Base-by-base conservation (phyloP, 2,329 filamentous ascomycete genomes). In the Aspergillus ochraceus region DNA sequence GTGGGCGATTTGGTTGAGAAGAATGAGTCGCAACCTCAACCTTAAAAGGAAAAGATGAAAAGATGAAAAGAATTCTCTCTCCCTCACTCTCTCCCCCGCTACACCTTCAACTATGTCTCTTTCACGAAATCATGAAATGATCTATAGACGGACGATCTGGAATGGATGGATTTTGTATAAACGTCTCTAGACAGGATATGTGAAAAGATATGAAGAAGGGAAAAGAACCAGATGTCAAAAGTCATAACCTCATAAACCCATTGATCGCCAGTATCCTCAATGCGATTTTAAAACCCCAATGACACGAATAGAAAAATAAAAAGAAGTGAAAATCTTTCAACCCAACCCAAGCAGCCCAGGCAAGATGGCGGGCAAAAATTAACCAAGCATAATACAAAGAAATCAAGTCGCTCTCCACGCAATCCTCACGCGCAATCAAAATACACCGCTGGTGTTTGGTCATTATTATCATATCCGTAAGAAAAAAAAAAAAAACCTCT, bases 1-100 rank as follows among this genome's bases (percentile, higher is more conserved):
- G 92, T 97, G 0, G 90, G 88, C 2, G 80, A 83, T 68, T 69
- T 83, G 68, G 80, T 83, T 22, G 80, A 83, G 71, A 76, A 74
- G 68, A 81, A 80, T 70, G 79, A 81, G 68, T 66, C 67, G 58
- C 67, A 69, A 60, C 39, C 57, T 56, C 39, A 32, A 49, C 46
- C 6, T 22, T 17, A 11, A 24, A 39, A 39, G n/a, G 17, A 39
- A 36, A 20, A 22, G 39, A 20, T 29, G 17, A 39, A 36, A 20
- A 22, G 39, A 20, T 29, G 8, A 52, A 39, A 26, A 6, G 19
- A 22, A 46, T 24, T 14, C 29, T 19, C 19, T 22, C 55, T 47
- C 24, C 24, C 26, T 39, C 19, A 4, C 54, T 19, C 46, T 52
- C 45, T 47, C 54, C 30, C 29, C 53, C 45, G n/a, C 14, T 42